These are phyloP conservation scores for Glycine tomentella DNA, from an alignment of 306 rosid genomes.

Conservation along the genomic window DNA sequence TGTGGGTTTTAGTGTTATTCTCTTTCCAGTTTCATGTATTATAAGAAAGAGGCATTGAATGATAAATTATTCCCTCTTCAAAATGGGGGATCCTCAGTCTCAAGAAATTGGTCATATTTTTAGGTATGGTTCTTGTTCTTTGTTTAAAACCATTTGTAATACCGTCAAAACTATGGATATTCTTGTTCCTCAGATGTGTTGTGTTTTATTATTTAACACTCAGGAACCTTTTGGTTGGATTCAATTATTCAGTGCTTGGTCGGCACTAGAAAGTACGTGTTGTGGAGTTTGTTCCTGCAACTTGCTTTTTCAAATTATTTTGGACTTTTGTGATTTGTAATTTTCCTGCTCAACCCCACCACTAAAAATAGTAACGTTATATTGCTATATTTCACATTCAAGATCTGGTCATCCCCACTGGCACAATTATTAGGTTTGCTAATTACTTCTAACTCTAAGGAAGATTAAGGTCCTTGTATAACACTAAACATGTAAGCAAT, in stretches of 20 bases:
- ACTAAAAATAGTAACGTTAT: not conserved
- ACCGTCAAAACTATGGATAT: conserved; percentile 52
- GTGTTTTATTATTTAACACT: not conserved
- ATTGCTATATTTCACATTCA: not conserved
- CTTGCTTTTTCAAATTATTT: not conserved
- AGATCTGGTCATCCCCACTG: not conserved
- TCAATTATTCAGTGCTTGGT: not conserved
- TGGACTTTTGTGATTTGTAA: not conserved
- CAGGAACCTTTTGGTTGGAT: not conserved
- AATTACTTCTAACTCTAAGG: too few species aligned
- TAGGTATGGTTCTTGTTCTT: conserved; percentile 49
- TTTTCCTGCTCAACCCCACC: not conserved
- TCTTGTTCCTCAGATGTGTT: conserved; percentile 45
- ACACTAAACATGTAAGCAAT: not conserved
- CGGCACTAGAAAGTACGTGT: not conserved
- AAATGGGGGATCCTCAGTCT: conserved; percentile 54
- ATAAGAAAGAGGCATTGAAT: conserved; percentile 61
- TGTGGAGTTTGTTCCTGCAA: not conserved
- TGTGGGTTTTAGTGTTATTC: conserved; percentile 53
- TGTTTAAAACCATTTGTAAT: conserved; percentile 50
- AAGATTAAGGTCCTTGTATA: too few species aligned
- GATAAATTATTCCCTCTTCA: conserved; percentile 63
- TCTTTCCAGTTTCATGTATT: conserved; percentile 56
- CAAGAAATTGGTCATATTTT: conserved; percentile 45
- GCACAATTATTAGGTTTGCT: not conserved